A percentile compares a stretch with the other conserved stretches of the same genome.
Evolutionary conservation across 2,329 filamentous ascomycete genomes (phyloP).

Genomic region (Graphilbum ipis-grandicollis): DNA sequence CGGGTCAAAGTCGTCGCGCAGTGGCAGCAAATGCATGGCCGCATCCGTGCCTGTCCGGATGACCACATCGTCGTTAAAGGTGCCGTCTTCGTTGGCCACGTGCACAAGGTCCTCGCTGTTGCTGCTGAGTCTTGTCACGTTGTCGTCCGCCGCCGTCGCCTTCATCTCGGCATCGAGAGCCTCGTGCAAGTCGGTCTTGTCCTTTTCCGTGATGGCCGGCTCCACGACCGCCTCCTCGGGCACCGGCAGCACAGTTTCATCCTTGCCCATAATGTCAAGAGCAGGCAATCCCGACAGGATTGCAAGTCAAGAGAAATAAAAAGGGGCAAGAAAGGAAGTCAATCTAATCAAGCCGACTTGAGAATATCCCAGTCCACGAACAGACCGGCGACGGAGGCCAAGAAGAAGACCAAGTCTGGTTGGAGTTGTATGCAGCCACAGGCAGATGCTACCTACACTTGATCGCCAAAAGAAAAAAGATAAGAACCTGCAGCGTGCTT

Average conservation of each 20-base stretch:
- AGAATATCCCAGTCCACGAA: too few relatives aligned
- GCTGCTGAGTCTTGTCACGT: background rate
- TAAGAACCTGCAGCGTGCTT: too few relatives aligned
- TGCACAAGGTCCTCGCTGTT: background rate
- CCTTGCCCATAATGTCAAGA: background rate
- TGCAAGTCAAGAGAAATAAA: background rate
- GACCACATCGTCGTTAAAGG: constrained; percentile 18
- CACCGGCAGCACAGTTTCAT: background rate
- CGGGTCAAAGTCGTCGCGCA: constrained; percentile 34
- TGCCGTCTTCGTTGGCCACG: background rate
- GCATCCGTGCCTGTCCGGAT: constrained; percentile 36
- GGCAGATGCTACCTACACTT: too few relatives aligned
- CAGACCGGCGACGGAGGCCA: too few relatives aligned
- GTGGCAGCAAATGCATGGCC: constrained; percentile 26
- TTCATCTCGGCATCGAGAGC: background rate
- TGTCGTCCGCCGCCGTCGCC: background rate
- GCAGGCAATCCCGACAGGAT: background rate
- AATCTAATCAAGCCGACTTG: too few relatives aligned
- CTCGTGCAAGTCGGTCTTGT: background rate
- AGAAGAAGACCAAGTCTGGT: too few relatives aligned
- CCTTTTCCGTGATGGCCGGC: background rate
- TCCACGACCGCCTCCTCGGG: background rate
- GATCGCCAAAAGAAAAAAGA: too few relatives aligned
- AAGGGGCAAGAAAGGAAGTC: too few relatives aligned
- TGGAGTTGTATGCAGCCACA: too few relatives aligned